Percentiles rank a stretch among this genome's conserved stretches.
phyloP scores from a whole-genome alignment of 2,329 filamentous ascomycete species.

The Aspergillus intermedius region DNA sequence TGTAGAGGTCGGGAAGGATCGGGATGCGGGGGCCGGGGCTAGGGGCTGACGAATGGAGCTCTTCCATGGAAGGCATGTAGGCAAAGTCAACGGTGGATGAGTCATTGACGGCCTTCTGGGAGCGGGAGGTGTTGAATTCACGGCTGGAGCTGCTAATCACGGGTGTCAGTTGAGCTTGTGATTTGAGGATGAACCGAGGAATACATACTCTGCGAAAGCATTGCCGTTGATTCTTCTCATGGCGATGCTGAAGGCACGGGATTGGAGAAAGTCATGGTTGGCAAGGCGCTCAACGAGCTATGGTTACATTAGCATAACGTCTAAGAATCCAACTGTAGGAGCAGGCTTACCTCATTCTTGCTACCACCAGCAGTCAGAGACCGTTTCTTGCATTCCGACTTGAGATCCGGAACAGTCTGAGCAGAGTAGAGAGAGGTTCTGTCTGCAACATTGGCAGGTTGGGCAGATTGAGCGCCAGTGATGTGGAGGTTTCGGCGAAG shows the following conservation, averaged over 20 bases:
- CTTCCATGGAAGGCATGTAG: constrained; percentile 50
- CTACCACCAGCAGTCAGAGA: constrained; percentile 42
- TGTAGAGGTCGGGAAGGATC: constrained; percentile 40
- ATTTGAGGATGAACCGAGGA: neutral
- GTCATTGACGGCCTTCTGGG: constrained; percentile 52
- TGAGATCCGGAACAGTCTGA: constrained; percentile 46
- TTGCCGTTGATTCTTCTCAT: constrained; percentile 43
- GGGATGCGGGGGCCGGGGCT: constrained; percentile 43
- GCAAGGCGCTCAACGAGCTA: constrained; percentile 48
- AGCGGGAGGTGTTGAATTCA: constrained; percentile 57
- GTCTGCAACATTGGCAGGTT: constrained; percentile 45
- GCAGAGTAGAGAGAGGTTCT: constrained; percentile 47
- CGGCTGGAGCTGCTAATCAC: constrained; percentile 45
- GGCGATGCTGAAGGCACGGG: constrained; percentile 51
- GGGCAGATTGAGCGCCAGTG: constrained; percentile 53
- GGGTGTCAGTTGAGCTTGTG: constrained; percentile 12
- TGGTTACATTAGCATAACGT: constrained; percentile 3
- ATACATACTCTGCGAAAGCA: constrained; percentile 33
- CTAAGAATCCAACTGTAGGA: neutral
- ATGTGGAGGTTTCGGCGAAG: constrained; percentile 51
- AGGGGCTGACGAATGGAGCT: constrained; percentile 32
- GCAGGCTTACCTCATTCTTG: constrained; percentile 43
- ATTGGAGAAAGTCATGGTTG: constrained; percentile 48
- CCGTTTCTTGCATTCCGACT: constrained; percentile 46
- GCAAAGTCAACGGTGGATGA: constrained; percentile 58